Base-by-base conservation (phyloP, 2,329 filamentous ascomycete genomes). In the Neofusicoccum laricinum region DNA sequence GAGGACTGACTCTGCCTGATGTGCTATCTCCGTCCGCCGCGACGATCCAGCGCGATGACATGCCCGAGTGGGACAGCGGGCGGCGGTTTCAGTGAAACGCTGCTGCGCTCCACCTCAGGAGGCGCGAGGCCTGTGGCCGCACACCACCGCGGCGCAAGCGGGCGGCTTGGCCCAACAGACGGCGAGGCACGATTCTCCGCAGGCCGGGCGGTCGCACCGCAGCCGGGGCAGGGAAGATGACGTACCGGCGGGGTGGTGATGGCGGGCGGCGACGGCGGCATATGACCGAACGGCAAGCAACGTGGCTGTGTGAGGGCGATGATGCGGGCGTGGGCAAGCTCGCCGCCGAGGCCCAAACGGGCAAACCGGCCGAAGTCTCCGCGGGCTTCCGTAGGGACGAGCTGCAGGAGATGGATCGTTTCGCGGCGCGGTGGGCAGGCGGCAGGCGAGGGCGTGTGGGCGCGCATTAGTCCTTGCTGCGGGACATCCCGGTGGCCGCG, bases 241-340 rank as follows among this genome's bases (percentile, higher is more conserved):
- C 61, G 61, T 64, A 58, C 51, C 49, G 49, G 41, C 49, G 41
- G n/a, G 12, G 45, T 62, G 55, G 40, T 34, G 55, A 19, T 15
- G 40, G 34, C 11, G 25, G 32, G 46, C 38, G 34, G 41, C 41
- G 41, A 36, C 57, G 21, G 46, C 61, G 61, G 46, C 61, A 53
- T 59, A 61, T 61, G 58, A 61, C 58, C 46, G 46, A 21, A 50
- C 58, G 45, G 46, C 43, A 40, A 32, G 58, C 58, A 49, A 55
- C 51, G 61, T 64, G 61, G 61, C 61, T 64, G 61, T 50, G 45
- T 55, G 38, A 34, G 43, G 40, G 30, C 50, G 49, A 64, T 55
- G 61, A 50, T 49, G 58, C 17, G 32, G 32, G 34, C 30, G 34
- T 53, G 49, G 10, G 49, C 30, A 59, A 38, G 55, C 55, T 48